Evolutionary conservation across 768 basidiomycete species (phyloP), one percentile per base, ranked within the genome.

Genomic region (Rhodotorula kratochvilovae): DNA sequence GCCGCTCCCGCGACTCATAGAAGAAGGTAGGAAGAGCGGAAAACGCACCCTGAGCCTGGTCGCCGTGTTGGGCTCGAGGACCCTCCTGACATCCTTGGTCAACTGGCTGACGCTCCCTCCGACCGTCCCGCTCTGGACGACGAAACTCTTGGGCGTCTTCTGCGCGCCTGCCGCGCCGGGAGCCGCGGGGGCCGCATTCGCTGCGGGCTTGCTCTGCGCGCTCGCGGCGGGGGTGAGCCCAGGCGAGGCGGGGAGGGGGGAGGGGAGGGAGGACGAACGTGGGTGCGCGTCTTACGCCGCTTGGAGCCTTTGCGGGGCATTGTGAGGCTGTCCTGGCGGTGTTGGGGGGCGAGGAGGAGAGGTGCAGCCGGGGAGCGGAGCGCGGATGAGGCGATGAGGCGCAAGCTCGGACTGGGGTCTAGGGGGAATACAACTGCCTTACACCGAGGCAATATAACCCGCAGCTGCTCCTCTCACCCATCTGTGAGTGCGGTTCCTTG

Each of bases 51-150:
- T 88, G n/a, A 99, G 85, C 61, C 96, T 85, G 72, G 88, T 89
- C 29, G 95, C 96, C 23, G 96, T 99, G 78, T 97, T 92, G 70
- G 96, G 96, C 80, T 99, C 96, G 91, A 99, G 91, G 70, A 96
- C 91, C 81, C 91, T 90, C 78, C 96, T 85, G 78, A 96, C 83
- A 82, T 99, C 95, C 66, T 90, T 86, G 29, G 97, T 94, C 48
- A 99, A 88, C 78, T 93, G 91, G 10, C 87, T 82, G 66, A 97
- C 83, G 15, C 91, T 92, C 60, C 85, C 84, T 29, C 96, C 95
- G 42, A 98, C 93, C 67, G 88, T 87, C 51, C 96, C 96, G 82
- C 94, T 91, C 80, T 94, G 95, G 79, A 99, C 90, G 69, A 99
- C 90, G 78, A 99, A 98, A 1, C 92, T 93, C 82, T 90, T 95